Evolutionary conservation across 371 early-diverging fungal species (phyloP).

Genomic region (Apophysomyces ossiformis): DNA sequence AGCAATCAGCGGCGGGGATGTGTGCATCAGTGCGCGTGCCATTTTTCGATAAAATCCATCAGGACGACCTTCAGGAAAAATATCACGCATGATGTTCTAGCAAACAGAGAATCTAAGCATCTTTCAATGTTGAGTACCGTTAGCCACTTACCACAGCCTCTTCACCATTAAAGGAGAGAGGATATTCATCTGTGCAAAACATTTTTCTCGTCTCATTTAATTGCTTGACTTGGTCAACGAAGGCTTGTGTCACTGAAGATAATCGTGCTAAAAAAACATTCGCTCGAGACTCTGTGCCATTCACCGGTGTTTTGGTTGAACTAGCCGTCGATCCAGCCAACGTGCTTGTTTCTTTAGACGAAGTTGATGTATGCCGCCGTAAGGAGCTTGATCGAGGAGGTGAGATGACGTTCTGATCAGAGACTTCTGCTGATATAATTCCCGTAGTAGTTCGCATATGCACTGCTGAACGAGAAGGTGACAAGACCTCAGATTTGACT

Average conservation of each 20-base stretch:
- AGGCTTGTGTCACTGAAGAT: too few relatives aligned
- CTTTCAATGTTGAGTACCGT: too few relatives aligned
- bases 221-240: constrained; percentile 18
- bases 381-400: neutral
- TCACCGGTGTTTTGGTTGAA: neutral
- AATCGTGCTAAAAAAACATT: too few relatives aligned
- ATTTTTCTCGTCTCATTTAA: constrained; percentile 22
- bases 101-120: neutral
- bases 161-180: constrained; percentile 34
- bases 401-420: neutral
- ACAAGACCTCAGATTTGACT: neutral
- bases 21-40: constrained; percentile 35
- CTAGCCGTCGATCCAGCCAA: neutral
- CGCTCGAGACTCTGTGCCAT: constrained; percentile 9
- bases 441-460: neutral
- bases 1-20: constrained; percentile 33
- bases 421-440: neutral
- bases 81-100: constrained; percentile 22
- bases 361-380: neutral
- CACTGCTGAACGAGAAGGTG: neutral
- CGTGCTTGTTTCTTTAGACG: neutral
- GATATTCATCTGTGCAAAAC: constrained; percentile 37
- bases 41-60: constrained; percentile 21
- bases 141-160: constrained; percentile 35
- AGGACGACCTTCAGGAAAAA: constrained; percentile 17